phyloP scores from a whole-genome alignment of 768 basidiomycete species.

The Boletus reticulatus region DNA sequence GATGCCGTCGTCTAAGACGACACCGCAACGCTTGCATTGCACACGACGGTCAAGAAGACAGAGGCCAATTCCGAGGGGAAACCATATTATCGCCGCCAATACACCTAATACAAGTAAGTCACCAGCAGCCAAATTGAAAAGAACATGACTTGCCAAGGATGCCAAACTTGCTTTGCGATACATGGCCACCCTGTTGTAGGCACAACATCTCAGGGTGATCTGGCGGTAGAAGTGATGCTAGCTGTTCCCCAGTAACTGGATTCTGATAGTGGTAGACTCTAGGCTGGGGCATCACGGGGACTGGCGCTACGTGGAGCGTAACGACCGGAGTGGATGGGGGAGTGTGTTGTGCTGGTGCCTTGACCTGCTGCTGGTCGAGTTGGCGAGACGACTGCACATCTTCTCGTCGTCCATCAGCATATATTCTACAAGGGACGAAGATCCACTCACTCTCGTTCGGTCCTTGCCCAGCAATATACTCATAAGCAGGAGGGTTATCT shows the following conservation, averaged over 20 bases:
- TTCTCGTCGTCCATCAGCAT: conserved; percentile 1
- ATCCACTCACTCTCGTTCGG: conserved; percentile 26
- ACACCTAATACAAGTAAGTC: conserved; percentile 46
- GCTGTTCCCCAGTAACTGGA: conserved; percentile 52
- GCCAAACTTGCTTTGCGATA: conserved; percentile 62
- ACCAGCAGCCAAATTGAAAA: neutral
- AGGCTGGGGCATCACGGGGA: conserved; percentile 39
- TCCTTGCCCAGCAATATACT: conserved; percentile 32
- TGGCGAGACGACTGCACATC: conserved; percentile 4
- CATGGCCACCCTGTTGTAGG: conserved; percentile 72
- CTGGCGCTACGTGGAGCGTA: conserved; percentile 26
- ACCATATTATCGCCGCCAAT: conserved; percentile 83
- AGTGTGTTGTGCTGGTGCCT: neutral
- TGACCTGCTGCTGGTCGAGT: conserved; percentile 15
- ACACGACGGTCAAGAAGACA: conserved; percentile 75
- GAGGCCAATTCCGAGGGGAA: conserved; percentile 76
- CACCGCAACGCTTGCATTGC: conserved; percentile 54
- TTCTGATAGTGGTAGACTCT: conserved; percentile 69
- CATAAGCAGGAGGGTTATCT: conserved; percentile 52
- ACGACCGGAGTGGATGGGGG: conserved; percentile 14
- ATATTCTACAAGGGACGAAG: neutral
- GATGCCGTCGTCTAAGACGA: conserved; percentile 37
- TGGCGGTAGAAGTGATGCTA: conserved; percentile 68
- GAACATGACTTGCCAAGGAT: conserved; percentile 53
- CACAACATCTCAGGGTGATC: conserved; percentile 84